phyloP scores from a whole-genome alignment of 345 rosid genomes.

The Citrus trifoliata region DNA sequence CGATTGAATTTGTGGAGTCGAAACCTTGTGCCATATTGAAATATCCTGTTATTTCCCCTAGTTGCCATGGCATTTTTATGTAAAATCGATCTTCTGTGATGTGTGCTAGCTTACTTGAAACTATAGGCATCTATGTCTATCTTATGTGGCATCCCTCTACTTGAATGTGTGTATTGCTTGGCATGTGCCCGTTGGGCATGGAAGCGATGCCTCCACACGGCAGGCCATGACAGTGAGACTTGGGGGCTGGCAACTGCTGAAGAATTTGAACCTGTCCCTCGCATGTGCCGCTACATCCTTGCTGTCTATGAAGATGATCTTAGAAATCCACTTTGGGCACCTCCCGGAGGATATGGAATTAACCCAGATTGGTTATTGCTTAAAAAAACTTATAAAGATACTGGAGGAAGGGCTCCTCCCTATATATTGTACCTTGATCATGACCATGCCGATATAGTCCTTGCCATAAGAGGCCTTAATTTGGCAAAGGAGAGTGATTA shows the following conservation, averaged over 20 bases:
- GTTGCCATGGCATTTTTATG: background rate
- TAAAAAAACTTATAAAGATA: constrained; percentile 65
- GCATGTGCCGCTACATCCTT: constrained; percentile 82
- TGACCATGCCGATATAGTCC: constrained; percentile 62
- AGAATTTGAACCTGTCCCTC: constrained; percentile 86
- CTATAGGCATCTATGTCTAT: constrained; percentile 55
- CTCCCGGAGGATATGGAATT: constrained; percentile 82
- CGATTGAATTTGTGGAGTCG: constrained; percentile 5
- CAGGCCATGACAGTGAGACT: constrained; percentile 87
- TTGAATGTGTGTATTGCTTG: constrained; percentile 89
- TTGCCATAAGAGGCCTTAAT: constrained; percentile 82
- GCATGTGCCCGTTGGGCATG: constrained; percentile 99
- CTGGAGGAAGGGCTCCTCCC: constrained; percentile 77
- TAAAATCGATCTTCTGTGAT: constrained; percentile 5
- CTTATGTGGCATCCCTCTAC: constrained; percentile 78
- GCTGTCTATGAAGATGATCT: constrained; percentile 95
- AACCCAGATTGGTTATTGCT: constrained; percentile 65
- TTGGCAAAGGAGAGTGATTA: constrained; percentile 91
- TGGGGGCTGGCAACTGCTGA: constrained; percentile 85
- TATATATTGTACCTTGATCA: constrained; percentile 82
- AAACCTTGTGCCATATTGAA: background rate
- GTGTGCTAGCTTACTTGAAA: background rate
- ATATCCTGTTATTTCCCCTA: background rate
- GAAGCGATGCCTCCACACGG: constrained; percentile 87
- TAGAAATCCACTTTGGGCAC: constrained; percentile 81